phyloP scores from a whole-genome alignment of 257 asterid species.

The Nicotiana attenuata region DNA sequence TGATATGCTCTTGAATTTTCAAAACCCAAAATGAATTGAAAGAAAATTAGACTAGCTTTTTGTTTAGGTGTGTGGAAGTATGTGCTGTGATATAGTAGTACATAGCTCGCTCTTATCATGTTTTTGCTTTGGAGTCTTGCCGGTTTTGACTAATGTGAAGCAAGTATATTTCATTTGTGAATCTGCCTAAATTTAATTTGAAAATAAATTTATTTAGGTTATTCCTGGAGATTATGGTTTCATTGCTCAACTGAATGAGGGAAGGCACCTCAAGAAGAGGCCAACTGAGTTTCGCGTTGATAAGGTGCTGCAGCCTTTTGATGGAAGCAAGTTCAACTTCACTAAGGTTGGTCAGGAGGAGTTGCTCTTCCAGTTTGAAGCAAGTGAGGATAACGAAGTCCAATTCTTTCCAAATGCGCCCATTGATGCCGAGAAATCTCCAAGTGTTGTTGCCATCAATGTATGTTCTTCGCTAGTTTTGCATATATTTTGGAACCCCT shows the following conservation, averaged over 20 bases:
- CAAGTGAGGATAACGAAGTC: constrained; percentile 48
- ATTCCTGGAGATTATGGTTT: constrained; percentile 89
- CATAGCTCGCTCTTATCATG: neutral
- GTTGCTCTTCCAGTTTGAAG: constrained; percentile 79
- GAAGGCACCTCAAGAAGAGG: constrained; percentile 97
- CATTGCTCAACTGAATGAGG: constrained; percentile 89
- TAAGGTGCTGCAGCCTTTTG: constrained; percentile 87
- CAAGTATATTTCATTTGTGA: neutral
- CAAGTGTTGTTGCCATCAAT: constrained; percentile 81
- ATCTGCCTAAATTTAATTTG: neutral
- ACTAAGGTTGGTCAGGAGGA: constrained; percentile 96
- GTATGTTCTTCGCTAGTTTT: constrained; percentile 28
- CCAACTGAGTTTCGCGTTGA: constrained; percentile 96
- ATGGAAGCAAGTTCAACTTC: constrained; percentile 86
- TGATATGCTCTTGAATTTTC: neutral
- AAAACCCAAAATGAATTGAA: neutral
- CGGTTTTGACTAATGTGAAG: neutral
- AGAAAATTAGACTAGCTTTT: neutral
- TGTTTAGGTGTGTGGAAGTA: neutral
- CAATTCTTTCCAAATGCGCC: constrained; percentile 66
- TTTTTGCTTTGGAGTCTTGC: neutral
- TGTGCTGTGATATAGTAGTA: neutral
- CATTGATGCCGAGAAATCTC: constrained; percentile 53
- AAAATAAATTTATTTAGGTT: constrained; percentile 36
- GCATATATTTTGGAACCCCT: neutral